A percentile compares a stretch with the other conserved stretches of the same genome.
Conservation (phyloP, 768 basidiomycete species). For the Dictyophora rubrovolvata region DNA sequence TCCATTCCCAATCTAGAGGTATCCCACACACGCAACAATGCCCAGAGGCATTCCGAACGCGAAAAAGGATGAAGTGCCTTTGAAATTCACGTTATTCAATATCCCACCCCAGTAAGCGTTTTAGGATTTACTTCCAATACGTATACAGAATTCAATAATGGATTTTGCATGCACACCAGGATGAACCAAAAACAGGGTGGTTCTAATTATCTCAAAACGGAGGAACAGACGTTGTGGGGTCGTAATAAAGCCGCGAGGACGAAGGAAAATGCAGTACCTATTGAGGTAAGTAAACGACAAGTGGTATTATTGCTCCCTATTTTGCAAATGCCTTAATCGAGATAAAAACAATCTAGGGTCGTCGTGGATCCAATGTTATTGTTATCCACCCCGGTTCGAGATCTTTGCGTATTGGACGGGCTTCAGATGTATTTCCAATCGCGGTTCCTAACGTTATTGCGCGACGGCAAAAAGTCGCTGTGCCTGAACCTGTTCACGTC, state of each 20-base stretch:
- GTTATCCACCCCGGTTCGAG: conserved; percentile 76
- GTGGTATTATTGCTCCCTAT: not conserved
- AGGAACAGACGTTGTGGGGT: conserved; percentile 64
- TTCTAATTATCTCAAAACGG: conserved; percentile 68
- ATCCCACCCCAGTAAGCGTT: conserved; percentile 60
- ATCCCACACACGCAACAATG: conserved; percentile 31
- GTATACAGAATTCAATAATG: not conserved
- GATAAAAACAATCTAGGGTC: conserved; percentile 25
- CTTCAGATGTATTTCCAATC: conserved; percentile 66
- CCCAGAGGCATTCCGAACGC: conserved; percentile 76
- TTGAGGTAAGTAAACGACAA: conserved; percentile 10
- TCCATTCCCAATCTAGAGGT: too few relatives aligned
- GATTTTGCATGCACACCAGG: conserved; percentile 26
- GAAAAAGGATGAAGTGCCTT: conserved; percentile 70
- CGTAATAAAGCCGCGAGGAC: conserved; percentile 42
- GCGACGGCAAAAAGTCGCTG: conserved; percentile 40
- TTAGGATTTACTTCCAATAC: not conserved
- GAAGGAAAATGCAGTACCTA: conserved; percentile 34
- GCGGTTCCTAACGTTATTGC: conserved; percentile 65
- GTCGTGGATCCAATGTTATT: conserved; percentile 69
- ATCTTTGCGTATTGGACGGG: conserved; percentile 61
- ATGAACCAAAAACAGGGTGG: conserved; percentile 74
- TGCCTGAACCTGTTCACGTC: conserved; percentile 25
- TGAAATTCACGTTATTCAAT: conserved; percentile 73
- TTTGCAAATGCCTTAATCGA: not conserved